phyloP scores from a whole-genome alignment of 805 yeast genomes.

The Wickerhamiella sergipiensis region DNA sequence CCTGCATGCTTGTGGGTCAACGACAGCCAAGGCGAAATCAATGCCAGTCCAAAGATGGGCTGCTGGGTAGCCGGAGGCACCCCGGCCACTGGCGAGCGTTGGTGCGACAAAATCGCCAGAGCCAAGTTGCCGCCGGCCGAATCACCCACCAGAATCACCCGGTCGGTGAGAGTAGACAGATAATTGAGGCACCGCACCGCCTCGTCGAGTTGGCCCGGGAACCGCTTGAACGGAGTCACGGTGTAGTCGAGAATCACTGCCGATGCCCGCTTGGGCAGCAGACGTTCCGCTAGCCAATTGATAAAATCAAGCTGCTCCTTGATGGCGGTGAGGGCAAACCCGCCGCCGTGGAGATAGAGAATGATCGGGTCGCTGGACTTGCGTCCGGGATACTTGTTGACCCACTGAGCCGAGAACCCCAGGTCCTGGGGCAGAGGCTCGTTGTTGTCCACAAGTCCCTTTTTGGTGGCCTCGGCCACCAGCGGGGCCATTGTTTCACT shows the following conservation, averaged over 20 bases:
- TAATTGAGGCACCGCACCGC: constrained; percentile 12
- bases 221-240: constrained; percentile 14
- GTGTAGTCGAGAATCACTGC: constrained; percentile 22
- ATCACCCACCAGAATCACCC: constrained; percentile 21
- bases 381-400: constrained; percentile 14
- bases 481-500: background rate
- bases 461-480: background rate
- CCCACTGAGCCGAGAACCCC: constrained; percentile 16
- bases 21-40: constrained; percentile 11
- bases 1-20: background rate
- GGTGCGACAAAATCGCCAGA: constrained; percentile 12
- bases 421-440: constrained; percentile 3
- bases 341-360: constrained; percentile 20
- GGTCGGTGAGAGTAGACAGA: constrained; percentile 11
- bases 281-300: constrained; percentile 4
- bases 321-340: constrained; percentile 12
- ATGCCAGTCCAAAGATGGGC: constrained; percentile 5
- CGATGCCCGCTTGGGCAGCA: constrained; percentile 10
- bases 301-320: constrained; percentile 11
- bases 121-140: constrained; percentile 24
- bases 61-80: background rate
- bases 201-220: constrained; percentile 23
- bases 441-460: background rate
- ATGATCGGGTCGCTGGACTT: constrained; percentile 17
- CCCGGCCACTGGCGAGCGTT: background rate